phyloP scores from a whole-genome alignment of 2,329 filamentous ascomycete species.

The Fusarium coffeatum region DNA sequence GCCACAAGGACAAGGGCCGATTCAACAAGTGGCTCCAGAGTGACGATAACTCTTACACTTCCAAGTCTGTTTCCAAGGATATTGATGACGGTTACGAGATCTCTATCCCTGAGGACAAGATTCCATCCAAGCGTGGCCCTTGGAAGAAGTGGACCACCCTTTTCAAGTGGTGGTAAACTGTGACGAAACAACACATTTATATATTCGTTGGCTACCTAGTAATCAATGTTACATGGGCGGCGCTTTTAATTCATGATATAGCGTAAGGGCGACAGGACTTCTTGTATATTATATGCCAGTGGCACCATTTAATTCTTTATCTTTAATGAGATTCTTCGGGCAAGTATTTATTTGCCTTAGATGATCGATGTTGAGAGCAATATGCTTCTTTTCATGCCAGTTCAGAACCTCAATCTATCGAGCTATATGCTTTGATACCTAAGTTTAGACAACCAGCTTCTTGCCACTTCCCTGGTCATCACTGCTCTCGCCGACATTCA shows the following conservation, averaged over 20 bases:
- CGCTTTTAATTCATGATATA: slow-evolving; percentile 17
- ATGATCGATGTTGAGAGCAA: not conserved
- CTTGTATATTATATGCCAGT: slow-evolving; percentile 12
- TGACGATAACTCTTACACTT: slow-evolving; percentile 43
- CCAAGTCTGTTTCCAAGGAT: slow-evolving; percentile 42
- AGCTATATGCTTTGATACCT: too few species aligned
- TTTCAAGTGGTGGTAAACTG: slow-evolving; percentile 35
- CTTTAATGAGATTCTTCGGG: not conserved
- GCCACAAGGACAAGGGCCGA: slow-evolving; percentile 34
- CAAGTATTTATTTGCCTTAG: not conserved
- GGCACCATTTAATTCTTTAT: slow-evolving; percentile 17
- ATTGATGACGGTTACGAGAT: slow-evolving; percentile 42
- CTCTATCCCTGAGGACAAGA: slow-evolving; percentile 38
- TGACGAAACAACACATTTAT: not conserved
- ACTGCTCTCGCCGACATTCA: too few species aligned
- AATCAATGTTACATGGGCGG: not conserved
- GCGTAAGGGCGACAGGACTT: slow-evolving; percentile 17
- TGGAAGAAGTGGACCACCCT: slow-evolving; percentile 25
- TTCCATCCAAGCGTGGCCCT: slow-evolving; percentile 33
- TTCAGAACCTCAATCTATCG: too few species aligned
- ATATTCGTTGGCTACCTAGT: not conserved
- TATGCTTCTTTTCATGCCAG: too few species aligned
- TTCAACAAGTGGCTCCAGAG: slow-evolving; percentile 47
- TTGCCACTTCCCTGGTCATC: too few species aligned
- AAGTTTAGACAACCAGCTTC: too few species aligned